Evolutionary conservation across 345 rosid genomes (phyloP).

Genomic region (Corymbia maculata): DNA sequence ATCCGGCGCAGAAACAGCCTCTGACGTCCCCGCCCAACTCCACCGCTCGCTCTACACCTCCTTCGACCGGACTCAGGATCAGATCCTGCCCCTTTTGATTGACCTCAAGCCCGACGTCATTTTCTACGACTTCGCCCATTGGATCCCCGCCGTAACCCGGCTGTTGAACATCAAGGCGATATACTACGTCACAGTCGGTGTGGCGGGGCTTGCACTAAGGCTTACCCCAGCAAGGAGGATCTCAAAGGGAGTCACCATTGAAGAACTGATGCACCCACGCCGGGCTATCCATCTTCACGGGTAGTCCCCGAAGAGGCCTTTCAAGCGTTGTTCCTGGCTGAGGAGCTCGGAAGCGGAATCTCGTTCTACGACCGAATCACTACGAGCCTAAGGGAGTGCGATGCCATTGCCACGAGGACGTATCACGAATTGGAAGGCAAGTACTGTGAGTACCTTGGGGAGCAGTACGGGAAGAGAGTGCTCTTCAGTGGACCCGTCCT

Average conservation of each 20-base stretch:
- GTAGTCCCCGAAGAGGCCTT: background rate
- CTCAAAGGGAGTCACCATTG: background rate
- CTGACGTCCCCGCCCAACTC: background rate
- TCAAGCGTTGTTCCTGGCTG: background rate
- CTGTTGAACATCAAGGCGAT: background rate
- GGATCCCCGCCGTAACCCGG: background rate
- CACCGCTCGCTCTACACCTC: background rate
- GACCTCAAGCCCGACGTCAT: background rate
- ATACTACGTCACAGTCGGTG: background rate
- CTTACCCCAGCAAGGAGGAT: background rate
- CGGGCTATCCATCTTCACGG: background rate
- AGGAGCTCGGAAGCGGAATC: background rate
- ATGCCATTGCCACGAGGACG: slow-evolving; percentile 24
- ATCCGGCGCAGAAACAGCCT: background rate
- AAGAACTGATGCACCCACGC: background rate
- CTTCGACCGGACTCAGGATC: background rate
- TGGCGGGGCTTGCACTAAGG: background rate
- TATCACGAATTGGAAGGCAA: background rate
- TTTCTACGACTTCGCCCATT: background rate
- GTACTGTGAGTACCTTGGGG: background rate
- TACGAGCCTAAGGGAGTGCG: slow-evolving; percentile 9
- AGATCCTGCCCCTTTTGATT: background rate
- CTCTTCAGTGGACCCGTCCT: background rate
- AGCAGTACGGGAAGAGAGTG: background rate
- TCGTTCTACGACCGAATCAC: background rate